phyloP scores from a whole-genome alignment of 2,329 filamentous ascomycete species.

The Orbilia brochopaga region DNA sequence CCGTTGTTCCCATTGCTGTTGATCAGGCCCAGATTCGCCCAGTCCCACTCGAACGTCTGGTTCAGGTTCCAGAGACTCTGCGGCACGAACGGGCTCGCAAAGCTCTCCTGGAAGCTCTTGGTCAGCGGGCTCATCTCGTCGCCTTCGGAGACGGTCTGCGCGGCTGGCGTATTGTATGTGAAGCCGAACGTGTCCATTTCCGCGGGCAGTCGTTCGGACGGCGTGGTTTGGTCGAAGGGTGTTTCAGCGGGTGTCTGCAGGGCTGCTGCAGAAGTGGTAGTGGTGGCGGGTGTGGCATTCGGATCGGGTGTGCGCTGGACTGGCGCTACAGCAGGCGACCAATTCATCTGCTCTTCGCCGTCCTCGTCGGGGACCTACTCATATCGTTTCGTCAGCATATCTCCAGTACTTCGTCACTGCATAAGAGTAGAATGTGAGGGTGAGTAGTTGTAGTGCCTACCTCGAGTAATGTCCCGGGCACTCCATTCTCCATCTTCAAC shows the following conservation, averaged over 20 bases:
- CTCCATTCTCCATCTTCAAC: conserved; percentile 25
- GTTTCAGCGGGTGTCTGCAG: conserved; percentile 27
- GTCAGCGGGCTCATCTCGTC: conserved; percentile 55
- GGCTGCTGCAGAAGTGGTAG: neutral
- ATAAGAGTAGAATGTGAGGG: too few relatives aligned
- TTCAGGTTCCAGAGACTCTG: conserved; percentile 95
- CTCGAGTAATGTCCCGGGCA: conserved; percentile 23
- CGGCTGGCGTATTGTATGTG: conserved; percentile 27
- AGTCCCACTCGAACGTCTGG: conserved; percentile 93
- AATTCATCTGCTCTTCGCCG: conserved; percentile 37
- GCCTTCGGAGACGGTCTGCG: conserved; percentile 53
- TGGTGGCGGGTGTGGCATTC: neutral
- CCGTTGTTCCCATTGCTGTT: conserved; percentile 9
- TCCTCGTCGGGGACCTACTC: conserved; percentile 30
- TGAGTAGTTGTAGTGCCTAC: too few relatives aligned
- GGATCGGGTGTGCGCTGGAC: neutral
- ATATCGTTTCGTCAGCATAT: too few relatives aligned
- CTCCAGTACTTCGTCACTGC: too few relatives aligned
- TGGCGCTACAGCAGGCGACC: conserved; percentile 15
- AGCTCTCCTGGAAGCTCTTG: conserved; percentile 59
- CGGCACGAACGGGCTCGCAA: conserved; percentile 75
- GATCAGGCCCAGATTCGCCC: conserved; percentile 58
- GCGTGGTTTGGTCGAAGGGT: conserved; percentile 33
- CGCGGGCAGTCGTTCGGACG: conserved; percentile 21
- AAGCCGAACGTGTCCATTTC: conserved; percentile 40